phyloP scores from a whole-genome alignment of 2,329 filamentous ascomycete genomes.

The Colletotrichum sansevieriae region DNA sequence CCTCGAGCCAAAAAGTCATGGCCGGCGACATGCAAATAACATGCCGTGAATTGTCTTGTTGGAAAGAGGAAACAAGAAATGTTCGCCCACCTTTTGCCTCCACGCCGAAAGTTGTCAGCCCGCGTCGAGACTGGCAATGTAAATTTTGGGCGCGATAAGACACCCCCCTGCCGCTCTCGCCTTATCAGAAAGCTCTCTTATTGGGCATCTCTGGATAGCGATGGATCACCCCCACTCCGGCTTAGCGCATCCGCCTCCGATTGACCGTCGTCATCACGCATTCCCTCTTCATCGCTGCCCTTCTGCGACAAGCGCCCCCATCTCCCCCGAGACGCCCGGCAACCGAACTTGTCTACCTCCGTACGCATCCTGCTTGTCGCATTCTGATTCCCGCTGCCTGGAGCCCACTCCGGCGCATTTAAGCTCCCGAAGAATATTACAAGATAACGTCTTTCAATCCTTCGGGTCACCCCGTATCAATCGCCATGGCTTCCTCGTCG shows the following conservation, averaged over 20 bases:
- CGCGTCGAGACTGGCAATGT: background rate
- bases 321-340: constrained; percentile 6
- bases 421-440: constrained; percentile 8
- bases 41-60: background rate
- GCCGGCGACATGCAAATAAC: constrained; percentile 20
- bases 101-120: constrained; percentile 14
- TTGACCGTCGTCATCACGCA: constrained; percentile 41
- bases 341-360: constrained; percentile 10
- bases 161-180: background rate
- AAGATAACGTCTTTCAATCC: constrained; percentile 24
- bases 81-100: constrained; percentile 22
- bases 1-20: constrained; percentile 26
- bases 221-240: constrained; percentile 26
- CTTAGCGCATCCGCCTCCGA: constrained; percentile 37
- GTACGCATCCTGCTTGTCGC: constrained; percentile 26
- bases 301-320: constrained; percentile 36
- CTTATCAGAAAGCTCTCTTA: constrained; percentile 22
- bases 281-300: constrained; percentile 15
- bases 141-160: constrained; percentile 41
- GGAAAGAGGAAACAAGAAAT: background rate
- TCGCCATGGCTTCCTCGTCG: constrained; percentile 78
- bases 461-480: constrained; percentile 17
- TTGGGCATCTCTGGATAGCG: background rate
- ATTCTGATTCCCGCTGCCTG: constrained; percentile 23
- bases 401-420: background rate